Conservation (phyloP, 352 stramenopile species). For the Pythium vanterpoolii region DNA sequence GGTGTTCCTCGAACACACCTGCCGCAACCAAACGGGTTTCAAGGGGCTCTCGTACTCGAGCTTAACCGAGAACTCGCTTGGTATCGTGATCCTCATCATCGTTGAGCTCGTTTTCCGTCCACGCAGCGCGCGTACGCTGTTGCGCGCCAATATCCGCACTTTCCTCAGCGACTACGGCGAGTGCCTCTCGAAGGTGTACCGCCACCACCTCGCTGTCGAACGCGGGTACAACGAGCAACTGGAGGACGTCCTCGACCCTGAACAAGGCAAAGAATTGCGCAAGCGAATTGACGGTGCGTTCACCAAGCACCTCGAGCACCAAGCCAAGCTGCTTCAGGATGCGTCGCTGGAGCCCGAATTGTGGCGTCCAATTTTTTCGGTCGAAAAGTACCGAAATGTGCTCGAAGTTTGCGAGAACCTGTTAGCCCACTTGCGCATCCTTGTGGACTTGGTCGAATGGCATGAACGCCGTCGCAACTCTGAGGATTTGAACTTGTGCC, state of each 20-base stretch:
- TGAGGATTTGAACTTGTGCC: constrained; percentile 24
- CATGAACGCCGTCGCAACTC: constrained; percentile 30
- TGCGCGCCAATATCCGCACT: constrained; percentile 55
- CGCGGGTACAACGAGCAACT: constrained; percentile 10
- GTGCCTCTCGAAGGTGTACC: constrained; percentile 43
- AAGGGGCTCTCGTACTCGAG: constrained; percentile 50
- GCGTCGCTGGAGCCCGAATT: constrained; percentile 60
- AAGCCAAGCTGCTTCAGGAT: constrained; percentile 56
- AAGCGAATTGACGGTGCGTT: constrained; percentile 37
- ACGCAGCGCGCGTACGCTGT: constrained; percentile 43
- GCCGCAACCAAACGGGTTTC: constrained; percentile 24
- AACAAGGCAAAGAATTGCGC: constrained; percentile 34
- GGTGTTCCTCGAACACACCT: constrained; percentile 54
- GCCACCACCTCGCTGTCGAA: constrained; percentile 46
- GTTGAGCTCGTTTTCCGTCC: constrained; percentile 47
- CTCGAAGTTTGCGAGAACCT: constrained; percentile 57
- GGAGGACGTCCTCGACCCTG: constrained; percentile 23
- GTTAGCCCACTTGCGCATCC: constrained; percentile 48
- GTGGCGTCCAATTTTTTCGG: constrained; percentile 70
- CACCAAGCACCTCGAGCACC: constrained; percentile 49
- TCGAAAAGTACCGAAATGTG: constrained; percentile 72
- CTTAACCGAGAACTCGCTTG: constrained; percentile 60
- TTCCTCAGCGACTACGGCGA: constrained; percentile 39
- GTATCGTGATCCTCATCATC: constrained; percentile 66
- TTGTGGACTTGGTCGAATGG: constrained; percentile 69